Evolutionary conservation across 768 basidiomycete genomes (phyloP), one percentile per base, ranked within the genome.

Genomic region (Chiua virens): DNA sequence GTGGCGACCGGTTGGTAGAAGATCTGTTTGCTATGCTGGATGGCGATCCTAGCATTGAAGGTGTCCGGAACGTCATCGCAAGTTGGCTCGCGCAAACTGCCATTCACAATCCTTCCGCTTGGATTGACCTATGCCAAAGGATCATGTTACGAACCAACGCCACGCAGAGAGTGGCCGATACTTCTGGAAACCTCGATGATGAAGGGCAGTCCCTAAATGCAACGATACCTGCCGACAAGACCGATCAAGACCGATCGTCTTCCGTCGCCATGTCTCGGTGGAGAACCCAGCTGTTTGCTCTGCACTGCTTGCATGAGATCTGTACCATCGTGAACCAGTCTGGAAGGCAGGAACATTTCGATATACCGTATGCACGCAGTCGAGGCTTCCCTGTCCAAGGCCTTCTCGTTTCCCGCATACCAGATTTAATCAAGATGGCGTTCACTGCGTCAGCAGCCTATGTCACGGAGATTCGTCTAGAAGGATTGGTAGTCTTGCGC

Each of bases 51-150:
- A 89, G 87, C 3, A 88, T 98, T 15, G 88, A 96, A 56, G 97
- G 97, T 5, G 94, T 98, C 21, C 79, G 90, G 27, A 88, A 92
- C 55, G 93, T 98, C 51, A 98, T 98, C 59, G 76, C 82, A 13
- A 92, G 89, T 56, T 99, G 97, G 97, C 75, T 98, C 8, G 83
- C 89, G 55, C 97, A 99, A 68, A 98, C 97, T 0, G 95, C 92
- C 1, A 78, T 90, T 18, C 82, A 90, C 50, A 91, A 94, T 54
- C 96, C 97, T 0, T 93, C 89, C 0, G 97, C 95, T 1, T 99
- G 97, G 97, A 97, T 99, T 49, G 94, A 95, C 63, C 78, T 98
- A 2, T 98, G 96, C 61, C 96, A 98, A 68, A 78, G 93, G 22
- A 98, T 99, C 64, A 98, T 99, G 93, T 86, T 91, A 7, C 80